Evolutionary conservation across 345 rosid species (phyloP).

Genomic region (Crucihimalaya himalaica): DNA sequence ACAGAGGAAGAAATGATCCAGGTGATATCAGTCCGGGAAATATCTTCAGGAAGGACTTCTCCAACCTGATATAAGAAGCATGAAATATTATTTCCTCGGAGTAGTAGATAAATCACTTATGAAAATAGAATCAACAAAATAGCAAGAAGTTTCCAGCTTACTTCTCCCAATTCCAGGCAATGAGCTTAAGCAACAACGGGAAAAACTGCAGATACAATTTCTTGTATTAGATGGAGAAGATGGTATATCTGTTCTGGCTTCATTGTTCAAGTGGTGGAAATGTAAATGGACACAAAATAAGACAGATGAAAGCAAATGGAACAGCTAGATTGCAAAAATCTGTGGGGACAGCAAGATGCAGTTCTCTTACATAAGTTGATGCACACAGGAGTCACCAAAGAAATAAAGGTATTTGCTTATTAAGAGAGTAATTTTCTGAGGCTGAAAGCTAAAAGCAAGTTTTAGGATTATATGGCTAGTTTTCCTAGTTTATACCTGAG

Average conservation of each 20-base stretch:
- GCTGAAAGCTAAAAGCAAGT: neutral
- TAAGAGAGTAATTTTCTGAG: neutral
- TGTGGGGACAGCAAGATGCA: neutral
- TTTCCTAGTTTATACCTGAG: slow-evolving; percentile 58
- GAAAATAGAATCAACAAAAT: neutral
- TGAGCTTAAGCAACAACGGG: slow-evolving; percentile 88
- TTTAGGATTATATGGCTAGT: neutral
- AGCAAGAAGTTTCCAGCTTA: slow-evolving; percentile 42
- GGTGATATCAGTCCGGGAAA: slow-evolving; percentile 81
- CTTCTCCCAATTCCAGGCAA: slow-evolving; percentile 96
- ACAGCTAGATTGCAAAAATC: slow-evolving; percentile 1
- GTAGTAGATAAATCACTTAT: neutral
- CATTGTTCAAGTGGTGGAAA: slow-evolving; percentile 12
- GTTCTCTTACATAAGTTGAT: neutral
- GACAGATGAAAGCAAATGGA: neutral
- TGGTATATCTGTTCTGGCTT: neutral
- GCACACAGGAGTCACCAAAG: neutral
- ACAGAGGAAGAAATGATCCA: slow-evolving; percentile 91
- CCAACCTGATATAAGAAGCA: slow-evolving; percentile 57
- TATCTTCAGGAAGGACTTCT: slow-evolving; percentile 68
- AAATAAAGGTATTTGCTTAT: neutral
- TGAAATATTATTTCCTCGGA: neutral
- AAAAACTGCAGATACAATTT: slow-evolving; percentile 65
- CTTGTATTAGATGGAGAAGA: slow-evolving; percentile 23
- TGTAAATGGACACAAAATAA: neutral